Evolutionary conservation across 1,139 yeast species (phyloP).

Genomic region (Suhomyces yuchorum): DNA sequence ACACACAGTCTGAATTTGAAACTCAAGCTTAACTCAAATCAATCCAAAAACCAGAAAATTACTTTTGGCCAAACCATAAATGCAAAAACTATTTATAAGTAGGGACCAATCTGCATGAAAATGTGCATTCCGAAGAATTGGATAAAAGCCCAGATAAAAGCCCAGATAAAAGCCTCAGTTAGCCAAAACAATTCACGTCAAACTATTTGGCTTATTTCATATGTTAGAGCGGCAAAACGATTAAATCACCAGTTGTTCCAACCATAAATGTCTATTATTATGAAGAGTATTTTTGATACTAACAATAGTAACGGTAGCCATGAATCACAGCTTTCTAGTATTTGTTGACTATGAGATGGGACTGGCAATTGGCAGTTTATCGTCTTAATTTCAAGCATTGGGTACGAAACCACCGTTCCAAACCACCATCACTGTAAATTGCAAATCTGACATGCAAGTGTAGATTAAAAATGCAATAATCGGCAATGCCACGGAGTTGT

Average conservation of each 20-base stretch:
- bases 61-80: not conserved
- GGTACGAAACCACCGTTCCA: not conserved
- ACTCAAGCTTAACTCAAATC: not conserved
- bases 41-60: no score
- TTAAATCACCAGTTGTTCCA: no score
- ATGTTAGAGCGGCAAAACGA: not conserved
- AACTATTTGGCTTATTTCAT: not conserved
- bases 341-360: not conserved
- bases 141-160: not conserved
- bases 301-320: no score
- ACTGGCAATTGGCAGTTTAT: not conserved
- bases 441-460: not conserved
- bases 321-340: no score
- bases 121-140: not conserved
- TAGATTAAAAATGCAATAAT: not conserved
- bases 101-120: not conserved
- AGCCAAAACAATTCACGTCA: not conserved
- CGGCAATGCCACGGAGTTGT: not conserved
- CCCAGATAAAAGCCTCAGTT: not conserved
- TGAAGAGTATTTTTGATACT: no score
- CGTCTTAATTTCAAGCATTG: not conserved
- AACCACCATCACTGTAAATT: not conserved
- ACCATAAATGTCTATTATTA: no score
- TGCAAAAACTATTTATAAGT: no score
- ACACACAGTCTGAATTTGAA: no score